Evolutionary conservation across 2,329 filamentous ascomycete genomes (phyloP).

Genomic region (Microcera coccophila): DNA sequence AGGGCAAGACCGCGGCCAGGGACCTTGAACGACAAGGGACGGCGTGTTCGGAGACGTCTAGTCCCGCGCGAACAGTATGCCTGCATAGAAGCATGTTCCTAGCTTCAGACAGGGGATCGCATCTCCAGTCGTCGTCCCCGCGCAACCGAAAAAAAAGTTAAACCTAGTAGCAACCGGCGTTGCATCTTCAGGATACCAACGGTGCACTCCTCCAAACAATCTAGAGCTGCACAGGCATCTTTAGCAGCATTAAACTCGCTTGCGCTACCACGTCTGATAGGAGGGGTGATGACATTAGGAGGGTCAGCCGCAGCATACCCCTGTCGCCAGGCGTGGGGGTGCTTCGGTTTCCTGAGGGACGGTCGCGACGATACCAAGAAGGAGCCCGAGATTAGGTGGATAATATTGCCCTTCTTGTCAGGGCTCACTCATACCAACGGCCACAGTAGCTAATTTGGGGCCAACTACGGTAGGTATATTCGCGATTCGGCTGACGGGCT

Average conservation of each 20-base stretch:
- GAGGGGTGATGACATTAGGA: slow-evolving; percentile 5
- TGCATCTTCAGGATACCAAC: slow-evolving; percentile 7
- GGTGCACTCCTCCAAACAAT: slow-evolving; percentile 5
- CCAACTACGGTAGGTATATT: neutral
- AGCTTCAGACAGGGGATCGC: slow-evolving; percentile 13
- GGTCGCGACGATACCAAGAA: slow-evolving; percentile 2
- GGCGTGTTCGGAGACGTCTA: slow-evolving; percentile 6
- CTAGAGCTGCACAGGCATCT: neutral
- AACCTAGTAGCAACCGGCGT: slow-evolving; percentile 8
- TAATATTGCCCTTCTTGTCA: neutral
- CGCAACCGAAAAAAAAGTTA: slow-evolving; percentile 21
- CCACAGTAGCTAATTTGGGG: slow-evolving; percentile 3
- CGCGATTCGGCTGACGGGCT: slow-evolving; percentile 6
- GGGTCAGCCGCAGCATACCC: slow-evolving; percentile 9
- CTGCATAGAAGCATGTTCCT: slow-evolving; percentile 5
- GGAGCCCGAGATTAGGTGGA: slow-evolving; percentile 1
- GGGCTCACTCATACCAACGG: slow-evolving; percentile 4
- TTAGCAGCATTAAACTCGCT: too few species aligned
- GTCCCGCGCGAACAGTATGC: slow-evolving; percentile 8
- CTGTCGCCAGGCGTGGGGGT: slow-evolving; percentile 17
- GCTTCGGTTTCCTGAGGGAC: slow-evolving; percentile 5
- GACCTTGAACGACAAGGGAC: slow-evolving; percentile 9
- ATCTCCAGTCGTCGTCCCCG: slow-evolving; percentile 14
- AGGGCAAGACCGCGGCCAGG: slow-evolving; percentile 9
- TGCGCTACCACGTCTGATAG: neutral